phyloP scores from a whole-genome alignment of 2,329 filamentous ascomycete species.

The Trichoderma sp. region DNA sequence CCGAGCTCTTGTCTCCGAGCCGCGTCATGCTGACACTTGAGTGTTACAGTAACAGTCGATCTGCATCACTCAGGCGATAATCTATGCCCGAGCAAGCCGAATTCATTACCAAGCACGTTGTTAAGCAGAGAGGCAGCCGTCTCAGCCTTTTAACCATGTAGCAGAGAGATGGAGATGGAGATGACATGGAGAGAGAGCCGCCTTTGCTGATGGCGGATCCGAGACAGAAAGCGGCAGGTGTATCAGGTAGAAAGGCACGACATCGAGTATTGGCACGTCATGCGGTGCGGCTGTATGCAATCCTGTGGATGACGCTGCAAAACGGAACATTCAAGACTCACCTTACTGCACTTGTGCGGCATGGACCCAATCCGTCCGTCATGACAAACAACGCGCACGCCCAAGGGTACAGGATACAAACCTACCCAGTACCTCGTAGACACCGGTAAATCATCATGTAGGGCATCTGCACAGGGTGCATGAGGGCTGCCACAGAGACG shows the following conservation, averaged over 20 bases:
- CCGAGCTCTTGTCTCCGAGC: not conserved
- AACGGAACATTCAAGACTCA: not conserved
- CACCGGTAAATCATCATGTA: not conserved
- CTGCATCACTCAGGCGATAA: not conserved
- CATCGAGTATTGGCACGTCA: not conserved
- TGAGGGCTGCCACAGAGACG: not conserved
- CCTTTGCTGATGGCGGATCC: not conserved
- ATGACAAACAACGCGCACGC: not conserved
- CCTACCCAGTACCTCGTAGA: not conserved
- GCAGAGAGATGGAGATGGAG: not conserved
- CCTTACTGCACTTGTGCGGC: not conserved
- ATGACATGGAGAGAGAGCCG: not conserved
- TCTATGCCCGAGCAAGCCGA: constrained; percentile 5
- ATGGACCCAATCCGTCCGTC: not conserved
- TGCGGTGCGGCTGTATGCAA: not conserved
- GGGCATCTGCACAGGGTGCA: not conserved
- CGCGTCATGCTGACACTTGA: constrained; percentile 8
- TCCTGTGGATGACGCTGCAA: not conserved
- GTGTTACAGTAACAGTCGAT: constrained; percentile 10
- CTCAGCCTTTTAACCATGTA: not conserved
- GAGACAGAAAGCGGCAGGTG: constrained; percentile 8
- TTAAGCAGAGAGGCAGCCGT: not conserved
- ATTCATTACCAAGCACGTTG: constrained; percentile 12
- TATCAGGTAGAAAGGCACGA: not conserved
- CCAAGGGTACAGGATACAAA: not conserved